Evolutionary conservation across 495 filamentous ascomycete species (phyloP).

Genomic region (Polyplosphaeria fusca): DNA sequence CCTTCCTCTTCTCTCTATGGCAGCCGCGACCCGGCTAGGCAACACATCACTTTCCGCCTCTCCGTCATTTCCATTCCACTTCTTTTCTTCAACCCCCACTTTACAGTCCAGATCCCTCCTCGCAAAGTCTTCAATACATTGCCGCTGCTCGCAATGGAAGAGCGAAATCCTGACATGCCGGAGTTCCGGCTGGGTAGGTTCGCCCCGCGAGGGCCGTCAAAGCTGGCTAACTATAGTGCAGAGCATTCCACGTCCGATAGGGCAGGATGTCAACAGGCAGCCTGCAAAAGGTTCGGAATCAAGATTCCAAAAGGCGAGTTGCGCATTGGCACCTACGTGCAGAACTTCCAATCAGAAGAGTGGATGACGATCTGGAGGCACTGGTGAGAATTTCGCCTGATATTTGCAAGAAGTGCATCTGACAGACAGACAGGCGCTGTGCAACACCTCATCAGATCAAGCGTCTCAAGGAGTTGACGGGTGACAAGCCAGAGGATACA

Average conservation of each 20-base stretch:
- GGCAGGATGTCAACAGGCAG: conserved; percentile 11
- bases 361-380: conserved; percentile 8
- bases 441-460: conserved; percentile 2
- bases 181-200: neutral
- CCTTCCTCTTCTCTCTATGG: too few species aligned
- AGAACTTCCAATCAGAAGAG: neutral
- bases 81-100: too few species aligned
- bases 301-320: conserved; percentile 24
- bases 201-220: neutral
- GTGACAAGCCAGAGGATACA: conserved; percentile 2
- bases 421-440: conserved; percentile 11
- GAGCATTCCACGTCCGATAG: conserved; percentile 11
- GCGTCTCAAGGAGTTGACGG: neutral
- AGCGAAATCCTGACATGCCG: too few species aligned
- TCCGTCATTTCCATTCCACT: too few species aligned
- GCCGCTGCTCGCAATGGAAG: too few species aligned
- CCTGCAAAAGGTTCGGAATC: conserved; percentile 3
- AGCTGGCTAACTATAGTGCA: neutral
- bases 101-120: too few species aligned
- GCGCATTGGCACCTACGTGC: conserved; percentile 1
- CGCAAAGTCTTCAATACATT: too few species aligned
- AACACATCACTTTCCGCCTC: too few species aligned
- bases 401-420: neutral
- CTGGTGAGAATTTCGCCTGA: conserved; percentile 7
- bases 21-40: too few species aligned